phyloP scores from a whole-genome alignment of 805 yeast genomes.

The Phaffomyces thermotolerans region DNA sequence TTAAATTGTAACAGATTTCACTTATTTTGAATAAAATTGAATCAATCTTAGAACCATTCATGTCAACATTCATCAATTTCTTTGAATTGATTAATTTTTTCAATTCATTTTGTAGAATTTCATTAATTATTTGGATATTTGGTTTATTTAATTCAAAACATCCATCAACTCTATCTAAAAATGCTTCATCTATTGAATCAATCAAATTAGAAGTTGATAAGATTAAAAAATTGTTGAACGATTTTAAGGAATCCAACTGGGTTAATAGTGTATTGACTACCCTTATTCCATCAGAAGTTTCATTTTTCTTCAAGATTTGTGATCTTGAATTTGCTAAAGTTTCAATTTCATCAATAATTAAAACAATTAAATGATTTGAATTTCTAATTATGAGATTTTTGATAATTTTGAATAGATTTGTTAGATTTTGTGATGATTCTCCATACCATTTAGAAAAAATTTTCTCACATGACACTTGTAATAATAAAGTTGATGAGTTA shows the following conservation, averaged over 20 bases:
- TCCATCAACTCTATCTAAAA: conserved; percentile 36
- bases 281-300: conserved; percentile 36
- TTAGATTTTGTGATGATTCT: conserved; percentile 37
- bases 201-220: conserved; percentile 36
- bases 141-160: conserved; percentile 31
- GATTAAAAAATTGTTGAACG: conserved; percentile 28
- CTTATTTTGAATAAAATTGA: conserved; percentile 1
- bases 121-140: conserved; percentile 21
- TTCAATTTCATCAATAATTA: conserved; percentile 41
- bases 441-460: conserved; percentile 41
- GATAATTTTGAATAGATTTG: conserved; percentile 29
- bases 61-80: background rate
- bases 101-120: conserved; percentile 26
- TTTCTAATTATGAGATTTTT: conserved; percentile 19
- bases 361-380: conserved; percentile 23
- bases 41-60: background rate
- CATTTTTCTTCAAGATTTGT: conserved; percentile 29
- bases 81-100: background rate
- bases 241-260: conserved; percentile 33
- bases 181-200: conserved; percentile 35
- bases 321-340: conserved; percentile 36
- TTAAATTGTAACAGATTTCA: conserved; percentile 1
- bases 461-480: conserved; percentile 37
- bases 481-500: conserved; percentile 22
- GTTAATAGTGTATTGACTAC: conserved; percentile 39